Percentiles rank a stretch among this genome's conserved stretches.
phyloP scores from a whole-genome alignment of 306 rosid genomes.

The Pueraria montana region DNA sequence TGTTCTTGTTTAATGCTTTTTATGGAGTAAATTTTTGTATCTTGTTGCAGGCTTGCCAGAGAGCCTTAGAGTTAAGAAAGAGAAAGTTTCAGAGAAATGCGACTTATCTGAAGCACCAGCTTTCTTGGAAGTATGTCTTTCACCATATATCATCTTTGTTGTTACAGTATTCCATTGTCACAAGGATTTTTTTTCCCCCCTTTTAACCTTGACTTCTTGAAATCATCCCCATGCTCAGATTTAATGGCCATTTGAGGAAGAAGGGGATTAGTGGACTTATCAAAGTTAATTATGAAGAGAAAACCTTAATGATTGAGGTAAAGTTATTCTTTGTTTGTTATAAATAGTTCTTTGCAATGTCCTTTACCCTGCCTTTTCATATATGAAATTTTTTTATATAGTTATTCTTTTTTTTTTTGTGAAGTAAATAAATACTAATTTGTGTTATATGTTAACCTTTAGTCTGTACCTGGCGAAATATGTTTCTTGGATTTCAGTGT shows the following conservation, averaged over 20 bases:
- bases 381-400: not conserved
- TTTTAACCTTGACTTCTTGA: conserved; percentile 4
- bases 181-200: not conserved
- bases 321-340: conserved; percentile 39
- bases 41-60: conserved; percentile 71
- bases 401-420: not conserved
- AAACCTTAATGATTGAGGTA: conserved; percentile 88
- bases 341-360: conserved; percentile 5
- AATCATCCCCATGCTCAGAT: conserved; percentile 59
- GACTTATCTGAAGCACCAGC: conserved; percentile 65
- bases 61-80: conserved; percentile 66
- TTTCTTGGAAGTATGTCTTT: conserved; percentile 85
- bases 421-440: not conserved
- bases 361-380: not conserved
- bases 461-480: conserved; percentile 9
- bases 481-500: conserved; percentile 40
- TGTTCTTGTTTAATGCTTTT: not conserved
- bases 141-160: conserved; percentile 6
- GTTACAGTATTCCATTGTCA: not conserved
- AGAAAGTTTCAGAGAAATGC: conserved; percentile 75
- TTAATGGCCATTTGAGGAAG: conserved; percentile 80
- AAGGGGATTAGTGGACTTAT: conserved; percentile 90
- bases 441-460: not conserved
- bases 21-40: not conserved
- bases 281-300: conserved; percentile 71